Percentiles rank a stretch among this genome's conserved stretches.
These are phyloP conservation scores for Veloboletus limbatus DNA, from an alignment of 1,284 basidiomycete species.

Conservation along the genomic window DNA sequence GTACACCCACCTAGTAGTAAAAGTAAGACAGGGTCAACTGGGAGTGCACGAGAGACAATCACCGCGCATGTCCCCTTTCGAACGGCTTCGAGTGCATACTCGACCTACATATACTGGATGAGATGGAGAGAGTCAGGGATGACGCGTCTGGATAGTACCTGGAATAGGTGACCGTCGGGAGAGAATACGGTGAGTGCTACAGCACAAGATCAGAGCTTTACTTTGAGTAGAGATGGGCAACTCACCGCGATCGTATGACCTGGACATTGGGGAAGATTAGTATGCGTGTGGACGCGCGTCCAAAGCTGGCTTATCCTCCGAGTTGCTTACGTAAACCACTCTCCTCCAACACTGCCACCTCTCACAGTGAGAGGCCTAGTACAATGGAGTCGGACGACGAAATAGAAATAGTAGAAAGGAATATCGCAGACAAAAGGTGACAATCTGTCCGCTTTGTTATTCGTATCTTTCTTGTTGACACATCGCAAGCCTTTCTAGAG, in stretches of 20 bases:
- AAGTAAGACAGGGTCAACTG: conserved; percentile 6
- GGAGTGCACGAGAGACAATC: conserved; percentile 25
- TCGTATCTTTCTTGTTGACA: not conserved
- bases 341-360: conserved; percentile 20
- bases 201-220: conserved; percentile 13
- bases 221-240: not conserved
- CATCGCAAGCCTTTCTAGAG: conserved; percentile 13
- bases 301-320: conserved; percentile 27
- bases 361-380: too few relatives aligned
- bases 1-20: conserved; percentile 79
- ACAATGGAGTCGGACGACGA: conserved; percentile 31
- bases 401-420: conserved; percentile 24
- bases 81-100: conserved; percentile 97
- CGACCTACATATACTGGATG: conserved; percentile 63
- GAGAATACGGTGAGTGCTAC: conserved; percentile 91
- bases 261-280: conserved; percentile 27
- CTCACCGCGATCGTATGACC: conserved; percentile 38
- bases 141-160: conserved; percentile 49
- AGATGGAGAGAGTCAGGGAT: conserved; percentile 13
- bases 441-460: too few relatives aligned
- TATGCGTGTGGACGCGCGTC: conserved; percentile 53
- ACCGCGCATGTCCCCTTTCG: conserved; percentile 97
- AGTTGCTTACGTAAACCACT: conserved; percentile 32
- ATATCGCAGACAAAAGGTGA: conserved; percentile 11
- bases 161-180: conserved; percentile 92